Conservation (phyloP, 2,329 filamentous ascomycete species). For the Colletotrichum sublineola region DNA sequence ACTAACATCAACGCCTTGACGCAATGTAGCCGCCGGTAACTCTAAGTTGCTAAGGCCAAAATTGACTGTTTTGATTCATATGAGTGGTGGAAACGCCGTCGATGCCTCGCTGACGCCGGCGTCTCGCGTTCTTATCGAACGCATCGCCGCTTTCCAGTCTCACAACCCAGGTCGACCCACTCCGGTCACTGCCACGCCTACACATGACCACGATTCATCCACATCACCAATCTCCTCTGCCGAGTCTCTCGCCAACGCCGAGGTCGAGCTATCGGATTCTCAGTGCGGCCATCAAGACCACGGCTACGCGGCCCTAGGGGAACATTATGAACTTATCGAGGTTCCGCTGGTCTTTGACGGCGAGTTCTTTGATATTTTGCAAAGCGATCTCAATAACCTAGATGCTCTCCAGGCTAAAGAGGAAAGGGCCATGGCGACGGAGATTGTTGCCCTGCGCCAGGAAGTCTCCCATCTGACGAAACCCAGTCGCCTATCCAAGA, state of each 20-base stretch:
- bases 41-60: slow-evolving; percentile 72
- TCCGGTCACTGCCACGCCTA: neutral
- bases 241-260: slow-evolving; percentile 2
- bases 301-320: neutral
- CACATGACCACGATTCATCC: neutral
- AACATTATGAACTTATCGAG: slow-evolving; percentile 65
- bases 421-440: slow-evolving; percentile 70
- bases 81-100: slow-evolving; percentile 75
- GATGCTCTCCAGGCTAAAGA: slow-evolving; percentile 77
- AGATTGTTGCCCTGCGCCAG: slow-evolving; percentile 75
- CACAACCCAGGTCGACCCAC: slow-evolving; percentile 1
- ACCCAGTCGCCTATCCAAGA: slow-evolving; percentile 72
- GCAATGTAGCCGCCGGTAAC: slow-evolving; percentile 52
- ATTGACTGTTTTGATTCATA: slow-evolving; percentile 77
- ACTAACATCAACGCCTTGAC: neutral
- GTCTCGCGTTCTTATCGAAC: slow-evolving; percentile 74
- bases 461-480: slow-evolving; percentile 75
- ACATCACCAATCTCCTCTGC: neutral
- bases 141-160: slow-evolving; percentile 60
- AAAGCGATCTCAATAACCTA: slow-evolving; percentile 77
- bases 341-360: slow-evolving; percentile 82
- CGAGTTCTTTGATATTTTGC: slow-evolving; percentile 84
- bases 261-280: slow-evolving; percentile 42
- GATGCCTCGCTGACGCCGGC: slow-evolving; percentile 76
- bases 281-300: slow-evolving; percentile 16